Percentiles rank a stretch among this genome's conserved stretches.
phyloP scores from a whole-genome alignment of 164 flowering plant genomes.

The Kalanchoe fedtschenkoi region DNA sequence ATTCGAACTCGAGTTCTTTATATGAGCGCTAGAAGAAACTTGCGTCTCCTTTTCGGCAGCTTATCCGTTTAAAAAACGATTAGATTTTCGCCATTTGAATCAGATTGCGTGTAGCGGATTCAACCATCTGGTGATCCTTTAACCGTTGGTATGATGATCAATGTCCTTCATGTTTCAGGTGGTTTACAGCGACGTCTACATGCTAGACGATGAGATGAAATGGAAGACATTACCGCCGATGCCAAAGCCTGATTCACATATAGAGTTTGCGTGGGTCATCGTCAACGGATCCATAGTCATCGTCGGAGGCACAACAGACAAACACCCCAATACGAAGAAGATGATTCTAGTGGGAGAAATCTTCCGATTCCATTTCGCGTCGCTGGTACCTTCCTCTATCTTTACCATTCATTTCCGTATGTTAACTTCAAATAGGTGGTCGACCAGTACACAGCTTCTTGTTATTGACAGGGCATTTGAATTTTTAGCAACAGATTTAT shows the following conservation, averaged over 20 bases:
- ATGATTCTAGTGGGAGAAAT: conserved; percentile 61
- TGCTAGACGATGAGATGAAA: conserved; percentile 63
- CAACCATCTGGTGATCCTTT: too few species aligned
- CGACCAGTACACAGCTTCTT: too few species aligned
- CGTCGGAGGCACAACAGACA: conserved; percentile 65
- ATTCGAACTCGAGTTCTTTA: too few species aligned
- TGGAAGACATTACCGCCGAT: conserved; percentile 56
- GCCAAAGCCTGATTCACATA: conserved; percentile 80
- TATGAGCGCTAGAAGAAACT: too few species aligned
- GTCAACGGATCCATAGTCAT: conserved; percentile 55
- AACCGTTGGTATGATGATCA: too few species aligned
- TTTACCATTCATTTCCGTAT: neutral
- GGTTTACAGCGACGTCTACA: conserved; percentile 51
- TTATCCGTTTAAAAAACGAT: too few species aligned
- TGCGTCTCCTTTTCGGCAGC: too few species aligned
- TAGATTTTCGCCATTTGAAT: too few species aligned
- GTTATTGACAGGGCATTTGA: too few species aligned
- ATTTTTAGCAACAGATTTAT: too few species aligned
- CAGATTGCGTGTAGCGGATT: too few species aligned
- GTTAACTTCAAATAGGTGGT: too few species aligned
- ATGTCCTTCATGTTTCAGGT: conserved; percentile 34
- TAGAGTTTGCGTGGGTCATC: conserved; percentile 66
- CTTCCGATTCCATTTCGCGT: conserved; percentile 40
- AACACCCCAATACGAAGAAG: conserved; percentile 59
- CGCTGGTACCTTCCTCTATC: conserved; percentile 25